Percentiles rank a stretch among this genome's conserved stretches.
These are phyloP conservation scores for Aspergillus wentii DNA, from an alignment of 495 filamentous ascomycete species.

Conservation along the genomic window DNA sequence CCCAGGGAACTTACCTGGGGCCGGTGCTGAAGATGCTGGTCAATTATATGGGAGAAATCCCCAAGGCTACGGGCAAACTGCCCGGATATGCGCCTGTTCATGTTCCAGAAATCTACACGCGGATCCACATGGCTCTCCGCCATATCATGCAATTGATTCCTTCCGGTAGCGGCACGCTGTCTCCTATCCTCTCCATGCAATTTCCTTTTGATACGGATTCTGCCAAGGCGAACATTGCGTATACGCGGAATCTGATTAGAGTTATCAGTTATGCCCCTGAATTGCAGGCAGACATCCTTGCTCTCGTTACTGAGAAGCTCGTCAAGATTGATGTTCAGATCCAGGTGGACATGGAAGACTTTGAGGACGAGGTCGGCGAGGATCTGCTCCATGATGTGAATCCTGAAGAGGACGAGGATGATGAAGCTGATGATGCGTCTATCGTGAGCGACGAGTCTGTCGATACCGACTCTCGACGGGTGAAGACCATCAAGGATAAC, in stretches of 20 bases:
- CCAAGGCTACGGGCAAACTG: slow-evolving; percentile 49
- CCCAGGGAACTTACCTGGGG: slow-evolving; percentile 63
- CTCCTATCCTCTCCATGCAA: slow-evolving; percentile 54
- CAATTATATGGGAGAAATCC: slow-evolving; percentile 58
- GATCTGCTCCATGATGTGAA: slow-evolving; percentile 31
- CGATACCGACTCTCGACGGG: slow-evolving; percentile 41
- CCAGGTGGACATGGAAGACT: slow-evolving; percentile 84
- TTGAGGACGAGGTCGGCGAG: slow-evolving; percentile 67
- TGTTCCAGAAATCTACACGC: slow-evolving; percentile 54
- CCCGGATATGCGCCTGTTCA: slow-evolving; percentile 55
- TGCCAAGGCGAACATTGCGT: slow-evolving; percentile 66
- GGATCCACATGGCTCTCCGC: slow-evolving; percentile 69
- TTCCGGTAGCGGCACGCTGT: slow-evolving; percentile 65
- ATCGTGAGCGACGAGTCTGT: slow-evolving; percentile 37
- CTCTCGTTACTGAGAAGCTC: slow-evolving; percentile 73
- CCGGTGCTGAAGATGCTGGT: slow-evolving; percentile 74
- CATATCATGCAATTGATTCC: slow-evolving; percentile 75
- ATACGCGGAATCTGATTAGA: slow-evolving; percentile 72
- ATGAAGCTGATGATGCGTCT: slow-evolving; percentile 57
- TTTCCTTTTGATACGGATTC: slow-evolving; percentile 75
- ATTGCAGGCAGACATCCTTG: slow-evolving; percentile 76
- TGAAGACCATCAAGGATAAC: slow-evolving; percentile 66
- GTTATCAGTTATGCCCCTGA: slow-evolving; percentile 72
- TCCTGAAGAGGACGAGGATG: slow-evolving; percentile 50
- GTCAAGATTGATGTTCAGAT: slow-evolving; percentile 94